These are phyloP conservation scores for Saccharomyces pastorianus DNA, from an alignment of 1,139 yeast genomes.

Conservation along the genomic window DNA sequence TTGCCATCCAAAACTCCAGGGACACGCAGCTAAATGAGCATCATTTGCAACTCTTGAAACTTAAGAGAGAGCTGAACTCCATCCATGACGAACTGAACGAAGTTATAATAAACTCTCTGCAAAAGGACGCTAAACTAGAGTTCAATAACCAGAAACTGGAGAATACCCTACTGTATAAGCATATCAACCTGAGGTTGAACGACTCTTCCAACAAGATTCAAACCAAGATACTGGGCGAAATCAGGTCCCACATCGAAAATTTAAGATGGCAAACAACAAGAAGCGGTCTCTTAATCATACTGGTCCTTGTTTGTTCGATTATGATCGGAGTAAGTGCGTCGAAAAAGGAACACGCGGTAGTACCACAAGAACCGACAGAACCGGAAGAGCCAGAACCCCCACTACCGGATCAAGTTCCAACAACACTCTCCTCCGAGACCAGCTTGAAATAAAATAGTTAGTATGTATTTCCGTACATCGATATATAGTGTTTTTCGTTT, in stretches of 20 bases:
- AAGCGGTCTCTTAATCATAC: conserved; percentile 49
- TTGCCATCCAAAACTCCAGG: conserved; percentile 68
- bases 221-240: conserved; percentile 71
- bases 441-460: conserved; percentile 2
- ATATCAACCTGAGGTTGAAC: conserved; percentile 62
- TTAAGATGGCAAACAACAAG: conserved; percentile 91
- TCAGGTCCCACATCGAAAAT: conserved; percentile 80
- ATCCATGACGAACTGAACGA: conserved; percentile 74
- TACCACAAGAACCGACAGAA: conserved; percentile 9
- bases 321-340: conserved; percentile 43
- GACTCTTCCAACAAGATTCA: conserved; percentile 82
- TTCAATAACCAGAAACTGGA: conserved; percentile 81
- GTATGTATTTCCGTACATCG: neutral
- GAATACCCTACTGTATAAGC: conserved; percentile 68
- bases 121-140: conserved; percentile 75
- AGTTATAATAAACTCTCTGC: conserved; percentile 48
- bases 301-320: conserved; percentile 39
- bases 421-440: neutral
- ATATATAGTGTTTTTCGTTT: neutral
- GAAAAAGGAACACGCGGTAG: conserved; percentile 28
- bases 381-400: neutral
- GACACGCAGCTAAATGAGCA: conserved; percentile 66
- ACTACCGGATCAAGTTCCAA: neutral
- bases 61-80: conserved; percentile 64
- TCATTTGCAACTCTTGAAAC: conserved; percentile 49